phyloP scores from a whole-genome alignment of 345 rosid species.

The Schrenkiella parvula region DNA sequence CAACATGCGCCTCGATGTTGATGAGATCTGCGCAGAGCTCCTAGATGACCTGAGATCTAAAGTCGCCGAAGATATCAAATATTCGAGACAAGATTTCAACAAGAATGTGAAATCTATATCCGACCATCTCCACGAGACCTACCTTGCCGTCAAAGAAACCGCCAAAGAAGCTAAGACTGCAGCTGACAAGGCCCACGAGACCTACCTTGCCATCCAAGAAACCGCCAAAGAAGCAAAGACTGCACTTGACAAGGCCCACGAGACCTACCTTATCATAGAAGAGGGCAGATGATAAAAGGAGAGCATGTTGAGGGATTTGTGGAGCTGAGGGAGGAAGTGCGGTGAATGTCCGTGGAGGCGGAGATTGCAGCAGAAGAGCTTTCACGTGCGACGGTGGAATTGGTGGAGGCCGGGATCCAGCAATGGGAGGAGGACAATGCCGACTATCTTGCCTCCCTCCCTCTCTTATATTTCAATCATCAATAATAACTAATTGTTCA shows the following conservation, averaged over 20 bases:
- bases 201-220: neutral
- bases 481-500: neutral
- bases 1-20: neutral
- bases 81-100: neutral
- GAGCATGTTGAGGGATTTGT: constrained; percentile 18
- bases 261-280: neutral
- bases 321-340: constrained; percentile 26
- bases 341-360: neutral
- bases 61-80: neutral
- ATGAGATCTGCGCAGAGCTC: neutral
- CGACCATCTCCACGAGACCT: neutral
- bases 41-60: neutral
- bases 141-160: constrained; percentile 11
- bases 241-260: neutral
- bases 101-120: neutral
- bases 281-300: constrained; percentile 8
- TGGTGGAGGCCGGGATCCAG: constrained; percentile 16
- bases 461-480: constrained; percentile 1
- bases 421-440: constrained; percentile 31
- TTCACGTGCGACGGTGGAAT: neutral
- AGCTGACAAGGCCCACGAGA: neutral
- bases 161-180: neutral
- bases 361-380: constrained; percentile 9
- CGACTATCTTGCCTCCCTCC: constrained; percentile 22
- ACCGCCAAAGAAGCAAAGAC: neutral